Percentiles rank a stretch among this genome's conserved stretches.
Conservation (phyloP, 2,329 filamentous ascomycete genomes). For the Teratosphaeria epicoccoides region DNA sequence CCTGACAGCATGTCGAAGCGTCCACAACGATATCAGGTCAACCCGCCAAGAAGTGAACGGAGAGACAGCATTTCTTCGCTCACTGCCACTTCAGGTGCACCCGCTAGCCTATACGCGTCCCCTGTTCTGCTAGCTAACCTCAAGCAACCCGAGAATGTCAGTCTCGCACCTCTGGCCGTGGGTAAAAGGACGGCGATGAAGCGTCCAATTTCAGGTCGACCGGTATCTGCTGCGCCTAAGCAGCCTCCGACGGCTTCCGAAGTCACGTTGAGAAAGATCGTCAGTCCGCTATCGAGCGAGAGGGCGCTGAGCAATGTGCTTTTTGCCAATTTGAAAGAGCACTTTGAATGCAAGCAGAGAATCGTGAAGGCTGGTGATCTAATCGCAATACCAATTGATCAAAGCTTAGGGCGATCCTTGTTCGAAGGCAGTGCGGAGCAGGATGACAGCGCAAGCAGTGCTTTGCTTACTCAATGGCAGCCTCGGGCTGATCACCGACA, state of each 20-base stretch:
- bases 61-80: conserved; percentile 46
- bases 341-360: conserved; percentile 74
- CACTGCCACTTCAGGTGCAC: conserved; percentile 32
- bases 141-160: conserved; percentile 65
- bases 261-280: conserved; percentile 77
- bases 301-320: conserved; percentile 74
- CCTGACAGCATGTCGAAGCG: conserved; percentile 58
- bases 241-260: conserved; percentile 57
- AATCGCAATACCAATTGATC: conserved; percentile 80
- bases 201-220: conserved; percentile 22
- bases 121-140: conserved; percentile 82
- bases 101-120: conserved; percentile 57
- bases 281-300: conserved; percentile 81
- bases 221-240: conserved; percentile 30
- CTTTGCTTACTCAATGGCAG: conserved; percentile 27
- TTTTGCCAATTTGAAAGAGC: conserved; percentile 73
- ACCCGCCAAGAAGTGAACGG: conserved; percentile 34
- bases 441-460: conserved; percentile 48
- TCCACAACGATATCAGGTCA: conserved; percentile 42
- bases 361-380: conserved; percentile 80
- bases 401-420: conserved; percentile 68
- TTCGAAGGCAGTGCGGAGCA: conserved; percentile 62
- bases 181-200: conserved; percentile 31
- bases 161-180: conserved; percentile 54
- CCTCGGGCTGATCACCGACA: conserved; percentile 23